Evolutionary conservation across 2,329 filamentous ascomycete genomes (phyloP), one percentile per base, ranked within the genome.

Genomic region (Waltergamsia citrina): DNA sequence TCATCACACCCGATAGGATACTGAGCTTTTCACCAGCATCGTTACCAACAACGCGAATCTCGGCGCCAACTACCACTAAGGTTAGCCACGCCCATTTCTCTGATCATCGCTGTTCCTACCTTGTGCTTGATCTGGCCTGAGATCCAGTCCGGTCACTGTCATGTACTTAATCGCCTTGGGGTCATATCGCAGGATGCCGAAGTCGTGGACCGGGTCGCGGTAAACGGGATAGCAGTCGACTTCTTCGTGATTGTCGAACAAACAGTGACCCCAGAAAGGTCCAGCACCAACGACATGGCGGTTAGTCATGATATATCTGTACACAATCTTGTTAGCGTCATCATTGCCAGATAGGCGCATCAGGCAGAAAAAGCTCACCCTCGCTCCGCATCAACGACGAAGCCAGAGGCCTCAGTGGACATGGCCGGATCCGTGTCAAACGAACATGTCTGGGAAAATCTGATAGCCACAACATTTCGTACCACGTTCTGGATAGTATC

Each of bases 181-280:
- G 48, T 98, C 85, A 63, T 98, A 98, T 51, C 92, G 81, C 33
- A 98, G 74, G 48, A 98, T 93, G 41, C 92, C 92, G 49, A 98
- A 98, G 59, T 98, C 92, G 67, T 98, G 92, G 19, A 98, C 90
- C 12, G 92, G 93, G 52, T 98, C 92, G 50, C 92, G 86, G 63
- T 98, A 98, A 32, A 98, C 87, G 7, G 92, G 92, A 52, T 87
- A 85, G 31, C 93, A 90, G 55, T 98, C 92, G 47, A 92, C 92
- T 67, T 93, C 73, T 45, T 98, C 92, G 59, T 98, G 92, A 54
- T 98, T 98, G 58, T 98, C 93, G 56, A 98, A 98, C 46, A 98
- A 88, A 54, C 85, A 88, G 62, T 94, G 95, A 31, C 92, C 92
- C 82, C 90, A 96, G 60, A 98, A 98, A 2, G 92, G 92, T 1